phyloP scores from a whole-genome alignment of 2,329 filamentous ascomycete species.

The Fusarium nanum region DNA sequence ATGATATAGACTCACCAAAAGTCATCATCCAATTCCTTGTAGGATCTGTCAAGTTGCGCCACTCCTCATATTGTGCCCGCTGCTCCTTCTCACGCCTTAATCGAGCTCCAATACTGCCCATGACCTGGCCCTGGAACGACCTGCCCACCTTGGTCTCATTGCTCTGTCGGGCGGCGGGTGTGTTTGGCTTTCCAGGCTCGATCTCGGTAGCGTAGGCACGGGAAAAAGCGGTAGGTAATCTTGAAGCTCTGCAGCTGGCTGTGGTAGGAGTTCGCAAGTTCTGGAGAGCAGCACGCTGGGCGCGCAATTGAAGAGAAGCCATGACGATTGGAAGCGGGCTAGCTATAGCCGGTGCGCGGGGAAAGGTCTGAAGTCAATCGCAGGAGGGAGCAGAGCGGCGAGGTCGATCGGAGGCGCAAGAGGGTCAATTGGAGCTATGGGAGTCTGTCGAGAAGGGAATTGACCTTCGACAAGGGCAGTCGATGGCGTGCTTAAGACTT shows the following conservation, averaged over 20 bases:
- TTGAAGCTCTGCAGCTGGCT: constrained; percentile 27
- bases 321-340: constrained; percentile 22
- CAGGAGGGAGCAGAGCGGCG: background rate
- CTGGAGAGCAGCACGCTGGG: constrained; percentile 48
- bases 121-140: constrained; percentile 69
- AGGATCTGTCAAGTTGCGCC: constrained; percentile 55
- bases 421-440: background rate
- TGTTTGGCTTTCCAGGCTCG: constrained; percentile 51
- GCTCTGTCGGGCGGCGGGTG: constrained; percentile 44
- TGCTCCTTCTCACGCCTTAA: constrained; percentile 66
- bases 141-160: constrained; percentile 55
- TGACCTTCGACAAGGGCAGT: constrained; percentile 12
- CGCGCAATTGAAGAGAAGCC: constrained; percentile 51
- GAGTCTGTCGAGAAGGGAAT: constrained; percentile 9
- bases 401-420: constrained; percentile 2
- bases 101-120: constrained; percentile 67
- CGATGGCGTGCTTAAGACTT: constrained; percentile 38
- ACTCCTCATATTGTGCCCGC: constrained; percentile 61
- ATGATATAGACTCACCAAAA: constrained; percentile 59
- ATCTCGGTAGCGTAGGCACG: constrained; percentile 53
- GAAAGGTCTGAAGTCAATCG: constrained; percentile 27
- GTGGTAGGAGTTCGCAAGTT: constrained; percentile 43
- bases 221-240: constrained; percentile 24
- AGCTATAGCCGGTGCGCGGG: constrained; percentile 3
- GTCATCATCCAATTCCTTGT: constrained; percentile 64